phyloP scores from a whole-genome alignment of 306 rosid species.

The Begonia masoniana region DNA sequence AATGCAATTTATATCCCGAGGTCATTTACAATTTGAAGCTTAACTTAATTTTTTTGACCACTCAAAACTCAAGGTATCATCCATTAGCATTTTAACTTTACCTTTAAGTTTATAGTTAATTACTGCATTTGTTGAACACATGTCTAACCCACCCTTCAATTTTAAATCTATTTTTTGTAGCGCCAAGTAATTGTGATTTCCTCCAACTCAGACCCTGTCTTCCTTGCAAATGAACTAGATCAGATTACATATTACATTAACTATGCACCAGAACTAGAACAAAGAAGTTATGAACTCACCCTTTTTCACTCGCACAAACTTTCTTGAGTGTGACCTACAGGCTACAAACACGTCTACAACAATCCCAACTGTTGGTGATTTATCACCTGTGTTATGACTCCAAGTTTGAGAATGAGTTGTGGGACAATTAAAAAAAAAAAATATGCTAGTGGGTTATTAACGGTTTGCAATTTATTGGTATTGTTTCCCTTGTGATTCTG shows the following conservation, averaged over 20 bases:
- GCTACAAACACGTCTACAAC: slow-evolving; percentile 77
- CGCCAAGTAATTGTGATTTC: slow-evolving; percentile 4
- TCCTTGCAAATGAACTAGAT: background rate
- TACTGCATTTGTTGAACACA: no score
- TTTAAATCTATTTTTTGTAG: no score
- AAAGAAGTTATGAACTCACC: slow-evolving; percentile 33
- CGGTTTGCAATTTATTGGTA: no score
- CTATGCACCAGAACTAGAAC: background rate
- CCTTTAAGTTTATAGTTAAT: no score
- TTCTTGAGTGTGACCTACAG: slow-evolving; percentile 75
- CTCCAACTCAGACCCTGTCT: slow-evolving; percentile 12
- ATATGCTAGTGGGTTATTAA: no score
- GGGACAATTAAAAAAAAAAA: no score
- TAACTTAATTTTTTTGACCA: background rate
- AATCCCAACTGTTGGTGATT: slow-evolving; percentile 57
- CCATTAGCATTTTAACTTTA: no score
- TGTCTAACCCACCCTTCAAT: no score
- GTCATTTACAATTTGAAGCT: slow-evolving; percentile 3
- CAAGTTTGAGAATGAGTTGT: no score
- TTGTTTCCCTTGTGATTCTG: no score
- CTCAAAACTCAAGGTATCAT: no score
- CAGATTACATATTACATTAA: no score
- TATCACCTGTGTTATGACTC: slow-evolving; percentile 26
- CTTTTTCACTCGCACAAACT: slow-evolving; percentile 64
- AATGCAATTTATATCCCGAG: slow-evolving; percentile 3